These are phyloP conservation scores for Rickenella mellea DNA, from an alignment of 768 basidiomycete species.

Conservation along the genomic window DNA sequence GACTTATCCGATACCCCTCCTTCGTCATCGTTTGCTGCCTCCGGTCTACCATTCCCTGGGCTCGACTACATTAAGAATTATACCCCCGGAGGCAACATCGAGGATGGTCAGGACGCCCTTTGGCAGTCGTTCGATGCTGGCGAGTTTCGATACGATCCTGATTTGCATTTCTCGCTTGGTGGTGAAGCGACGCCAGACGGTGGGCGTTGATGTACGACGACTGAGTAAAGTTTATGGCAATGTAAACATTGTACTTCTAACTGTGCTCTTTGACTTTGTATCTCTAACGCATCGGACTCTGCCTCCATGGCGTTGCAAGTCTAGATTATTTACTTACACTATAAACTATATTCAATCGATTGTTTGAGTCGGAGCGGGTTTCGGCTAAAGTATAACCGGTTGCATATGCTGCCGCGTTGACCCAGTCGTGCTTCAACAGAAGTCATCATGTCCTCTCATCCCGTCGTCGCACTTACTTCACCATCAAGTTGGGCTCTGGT, in stretches of 20 bases:
- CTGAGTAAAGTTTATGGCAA: too few relatives aligned
- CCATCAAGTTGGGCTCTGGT: constrained; percentile 86
- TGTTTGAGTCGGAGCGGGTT: background rate
- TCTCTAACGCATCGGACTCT: too few relatives aligned
- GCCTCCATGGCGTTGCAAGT: too few relatives aligned
- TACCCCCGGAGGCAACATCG: constrained; percentile 31
- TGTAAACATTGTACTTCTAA: too few relatives aligned
- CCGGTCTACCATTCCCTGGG: constrained; percentile 76
- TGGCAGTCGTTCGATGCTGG: constrained; percentile 62
- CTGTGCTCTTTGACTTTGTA: too few relatives aligned
- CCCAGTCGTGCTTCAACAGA: background rate
- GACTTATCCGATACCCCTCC: constrained; percentile 51
- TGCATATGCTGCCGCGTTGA: background rate
- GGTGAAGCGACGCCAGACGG: constrained; percentile 23
- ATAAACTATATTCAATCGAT: too few relatives aligned
- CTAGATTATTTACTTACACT: too few relatives aligned
- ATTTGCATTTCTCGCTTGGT: constrained; percentile 57
- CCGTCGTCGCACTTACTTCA: constrained; percentile 69
- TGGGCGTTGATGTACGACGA: too few relatives aligned
- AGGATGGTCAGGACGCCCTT: constrained; percentile 25
- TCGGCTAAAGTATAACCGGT: background rate
- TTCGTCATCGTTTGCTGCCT: constrained; percentile 54
- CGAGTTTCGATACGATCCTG: constrained; percentile 69
- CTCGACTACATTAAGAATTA: constrained; percentile 80
- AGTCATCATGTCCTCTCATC: constrained; percentile 51